Conservation (phyloP, 2,329 filamentous ascomycete species). For the Fusarium liriodendri region DNA sequence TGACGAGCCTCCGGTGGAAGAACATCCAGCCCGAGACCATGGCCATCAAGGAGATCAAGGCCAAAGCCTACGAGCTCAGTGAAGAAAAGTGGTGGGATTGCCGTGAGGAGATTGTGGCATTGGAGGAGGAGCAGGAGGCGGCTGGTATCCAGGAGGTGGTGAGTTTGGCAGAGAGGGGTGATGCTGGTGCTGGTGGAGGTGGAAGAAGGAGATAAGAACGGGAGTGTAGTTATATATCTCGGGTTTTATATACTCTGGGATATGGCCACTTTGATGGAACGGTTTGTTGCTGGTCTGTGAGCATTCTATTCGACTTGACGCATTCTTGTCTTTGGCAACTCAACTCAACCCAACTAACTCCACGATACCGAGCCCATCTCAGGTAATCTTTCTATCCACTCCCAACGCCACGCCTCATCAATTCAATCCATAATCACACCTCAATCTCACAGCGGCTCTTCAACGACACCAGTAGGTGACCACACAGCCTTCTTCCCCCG, state of each 20-base stretch:
- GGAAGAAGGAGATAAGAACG: constrained; percentile 46
- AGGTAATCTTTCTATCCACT: background rate
- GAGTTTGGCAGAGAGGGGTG: constrained; percentile 80
- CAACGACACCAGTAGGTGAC: constrained; percentile 46
- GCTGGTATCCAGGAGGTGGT: constrained; percentile 96
- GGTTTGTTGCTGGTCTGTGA: background rate
- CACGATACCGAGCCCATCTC: background rate
- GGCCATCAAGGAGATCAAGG: constrained; percentile 90
- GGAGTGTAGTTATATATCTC: background rate
- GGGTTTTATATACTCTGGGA: background rate
- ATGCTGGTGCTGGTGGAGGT: constrained; percentile 56
- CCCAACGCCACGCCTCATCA: constrained; percentile 1
- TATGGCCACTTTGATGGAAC: background rate
- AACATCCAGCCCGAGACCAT: constrained; percentile 74
- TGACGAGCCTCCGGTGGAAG: constrained; percentile 79
- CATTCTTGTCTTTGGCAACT: background rate
- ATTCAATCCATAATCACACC: constrained; percentile 14
- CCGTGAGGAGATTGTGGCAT: constrained; percentile 87
- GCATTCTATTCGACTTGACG: background rate
- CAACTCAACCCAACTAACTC: background rate
- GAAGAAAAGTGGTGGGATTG: constrained; percentile 99
- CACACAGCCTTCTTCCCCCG: constrained; percentile 45
- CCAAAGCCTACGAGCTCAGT: constrained; percentile 87
- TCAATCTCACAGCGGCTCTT: constrained; percentile 45
- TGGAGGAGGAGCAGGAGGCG: constrained; percentile 97